phyloP scores from a whole-genome alignment of 2,329 filamentous ascomycete species.

The Venturia effusa region DNA sequence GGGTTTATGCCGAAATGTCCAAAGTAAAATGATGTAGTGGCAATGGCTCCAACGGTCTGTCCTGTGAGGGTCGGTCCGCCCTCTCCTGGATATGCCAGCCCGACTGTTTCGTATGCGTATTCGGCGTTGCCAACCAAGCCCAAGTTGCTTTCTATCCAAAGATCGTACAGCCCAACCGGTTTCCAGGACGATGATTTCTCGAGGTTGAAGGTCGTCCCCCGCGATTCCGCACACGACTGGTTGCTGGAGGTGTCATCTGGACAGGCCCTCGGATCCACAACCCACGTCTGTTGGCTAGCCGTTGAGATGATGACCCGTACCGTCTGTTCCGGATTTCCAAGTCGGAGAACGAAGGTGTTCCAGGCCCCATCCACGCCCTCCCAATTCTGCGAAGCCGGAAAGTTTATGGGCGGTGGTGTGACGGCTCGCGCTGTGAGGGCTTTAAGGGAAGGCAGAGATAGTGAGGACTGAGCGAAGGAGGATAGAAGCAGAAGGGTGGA shows the following conservation, averaged over 20 bases:
- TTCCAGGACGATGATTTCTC: conserved; percentile 47
- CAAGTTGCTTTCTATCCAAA: conserved; percentile 47
- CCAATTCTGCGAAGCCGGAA: conserved; percentile 28
- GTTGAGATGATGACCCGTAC: conserved; percentile 54
- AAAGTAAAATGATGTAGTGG: conserved; percentile 32
- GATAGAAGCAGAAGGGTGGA: neutral
- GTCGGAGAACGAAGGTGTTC: conserved; percentile 56
- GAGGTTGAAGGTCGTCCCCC: conserved; percentile 49
- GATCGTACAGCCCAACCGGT: conserved; percentile 47
- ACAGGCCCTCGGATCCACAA: conserved; percentile 50
- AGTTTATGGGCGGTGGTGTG: conserved; percentile 22
- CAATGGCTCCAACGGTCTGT: conserved; percentile 30
- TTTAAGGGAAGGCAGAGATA: neutral
- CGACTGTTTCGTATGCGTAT: conserved; percentile 47
- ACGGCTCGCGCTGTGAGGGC: neutral
- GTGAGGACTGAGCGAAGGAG: neutral
- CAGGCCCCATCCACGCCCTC: conserved; percentile 49
- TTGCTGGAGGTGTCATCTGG: conserved; percentile 21
- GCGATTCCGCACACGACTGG: conserved; percentile 38
- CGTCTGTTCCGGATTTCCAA: conserved; percentile 42
- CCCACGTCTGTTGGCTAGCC: conserved; percentile 60
- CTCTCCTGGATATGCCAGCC: conserved; percentile 28
- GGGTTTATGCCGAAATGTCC: conserved; percentile 38
- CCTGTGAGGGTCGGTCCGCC: conserved; percentile 31
- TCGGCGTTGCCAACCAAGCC: conserved; percentile 50